phyloP scores from a whole-genome alignment of 2,329 filamentous ascomycete genomes.

The Neopestalotiopsis rosae region DNA sequence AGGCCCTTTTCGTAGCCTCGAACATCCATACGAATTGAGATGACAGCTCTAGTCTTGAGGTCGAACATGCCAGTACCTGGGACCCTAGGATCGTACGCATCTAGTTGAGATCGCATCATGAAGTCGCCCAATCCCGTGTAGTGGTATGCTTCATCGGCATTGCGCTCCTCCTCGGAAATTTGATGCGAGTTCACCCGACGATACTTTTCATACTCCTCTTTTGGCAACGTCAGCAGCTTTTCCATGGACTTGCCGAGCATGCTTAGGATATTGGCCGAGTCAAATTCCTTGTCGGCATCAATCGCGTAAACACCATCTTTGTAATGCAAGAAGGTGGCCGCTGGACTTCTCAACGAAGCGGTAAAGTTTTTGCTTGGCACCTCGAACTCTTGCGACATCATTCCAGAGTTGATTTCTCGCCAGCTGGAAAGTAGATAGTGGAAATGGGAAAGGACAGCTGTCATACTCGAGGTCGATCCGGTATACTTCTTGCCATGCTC shows the following conservation, averaged over 20 bases:
- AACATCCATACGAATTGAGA: slow-evolving; percentile 90
- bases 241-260: slow-evolving; percentile 97
- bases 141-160: slow-evolving; percentile 80
- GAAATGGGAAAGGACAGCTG: slow-evolving; percentile 83
- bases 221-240: slow-evolving; percentile 85
- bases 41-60: slow-evolving; percentile 90
- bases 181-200: slow-evolving; percentile 70
- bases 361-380: slow-evolving; percentile 72
- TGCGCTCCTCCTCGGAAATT: slow-evolving; percentile 73
- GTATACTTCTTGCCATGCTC: slow-evolving; percentile 78
- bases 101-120: slow-evolving; percentile 92
- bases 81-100: slow-evolving; percentile 84
- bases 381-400: slow-evolving; percentile 71
- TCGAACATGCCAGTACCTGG: slow-evolving; percentile 96
- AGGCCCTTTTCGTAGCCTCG: slow-evolving; percentile 72
- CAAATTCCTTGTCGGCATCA: slow-evolving; percentile 93
- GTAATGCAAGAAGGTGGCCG: slow-evolving; percentile 81
- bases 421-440: slow-evolving; percentile 89
- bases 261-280: slow-evolving; percentile 83
- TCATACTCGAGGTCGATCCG: slow-evolving; percentile 98
- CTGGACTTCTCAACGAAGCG: slow-evolving; percentile 71
- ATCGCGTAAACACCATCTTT: slow-evolving; percentile 90
- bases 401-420: slow-evolving; percentile 71
- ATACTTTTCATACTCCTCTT: slow-evolving; percentile 85
- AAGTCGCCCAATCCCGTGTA: slow-evolving; percentile 88